Evolutionary conservation across 176 grass and related monocot species (phyloP), one percentile per base, ranked within the genome.

Genomic region (Zoysia japonica): DNA sequence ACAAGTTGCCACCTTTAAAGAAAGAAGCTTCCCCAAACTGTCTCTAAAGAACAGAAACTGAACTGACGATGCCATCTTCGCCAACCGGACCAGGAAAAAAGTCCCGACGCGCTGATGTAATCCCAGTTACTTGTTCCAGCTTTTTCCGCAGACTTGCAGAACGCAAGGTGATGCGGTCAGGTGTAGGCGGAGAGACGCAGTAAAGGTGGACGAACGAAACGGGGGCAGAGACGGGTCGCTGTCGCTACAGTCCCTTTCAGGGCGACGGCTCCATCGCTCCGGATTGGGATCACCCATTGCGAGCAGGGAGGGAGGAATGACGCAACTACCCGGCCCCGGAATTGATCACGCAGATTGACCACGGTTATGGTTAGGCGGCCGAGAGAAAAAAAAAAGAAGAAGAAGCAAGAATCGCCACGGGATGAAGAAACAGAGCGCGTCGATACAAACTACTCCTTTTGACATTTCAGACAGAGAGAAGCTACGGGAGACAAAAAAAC

Each of bases 281-380:
- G 28, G 28, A 28, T 28, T 28, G 28, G 28, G 28, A 28, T 28
- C 28, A 28, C 28, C 28, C 28, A 28, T 28, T 28, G 28, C 28
- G 28, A 28, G 28, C 28, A 28, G 28, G 28, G 28, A 83, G 43
- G 62, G 68, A 86, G 88, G 67, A 87, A 75, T 67, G 50, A 61
- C 85, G 61, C 82, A 87, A 82, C 85, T 68, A 91, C 89, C 89
- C 82, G 13, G 78, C 81, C 55, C 78, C 61, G 66, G 75, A 84
- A 87, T 87, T 83, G 84, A 80, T 80, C 75, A 70, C 70, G 62
- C 15, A 11, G 79, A 77, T 81, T 81, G 77, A 82, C 81, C 77
- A 38, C 28, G 28, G 28, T 28, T 6, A 17, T 80, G 50, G 35
- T 36, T 20, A 41, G 10, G 54, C 16, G 66, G 28, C 28, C 28